Base-by-base conservation (phyloP, 345 rosid genomes). In the Noccaea caerulescens region DNA sequence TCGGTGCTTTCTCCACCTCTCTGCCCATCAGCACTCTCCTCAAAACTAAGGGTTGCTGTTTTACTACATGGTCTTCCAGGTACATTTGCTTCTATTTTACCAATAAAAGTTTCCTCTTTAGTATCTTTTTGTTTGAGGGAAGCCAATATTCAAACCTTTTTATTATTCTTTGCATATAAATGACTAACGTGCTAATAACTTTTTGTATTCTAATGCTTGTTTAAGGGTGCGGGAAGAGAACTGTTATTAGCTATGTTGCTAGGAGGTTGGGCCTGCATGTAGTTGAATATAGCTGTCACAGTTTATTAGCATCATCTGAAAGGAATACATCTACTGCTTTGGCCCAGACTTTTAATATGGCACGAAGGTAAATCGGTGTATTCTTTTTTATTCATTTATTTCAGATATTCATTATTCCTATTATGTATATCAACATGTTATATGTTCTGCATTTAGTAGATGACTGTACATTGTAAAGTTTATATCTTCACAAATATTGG, bases 201-300 rank as follows among this genome's bases (percentile, higher is more conserved):
- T 62, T 20, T 12, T 62, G 16, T 39, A 46, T 68, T 20, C 41
- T 55, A 30, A 44, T 69, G 8, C 66, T 59, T 67, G 56, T 51
- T 44, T 67, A 80, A 94, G 99, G 99, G 45, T 88, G 90, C 63
- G 96, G 99, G 68, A 94, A 91, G 89, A 88, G 84, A 82, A 89
- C 96, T 25, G 89, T 88, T 77, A 82, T 94, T 78, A 86, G 83
- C 79, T 80, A 87, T 75, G 82, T 94, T 73, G 88, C 96, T 68
- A 78, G 76, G 57, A 80, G 88, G 42, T 65, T 91, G 82, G 97
- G 97, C 50, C 72, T 91, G 71, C 97, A 91, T 84, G 90, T 91
- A 20, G 93, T 94, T 72, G 99, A 94, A 78, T 82, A 83, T 79
- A 94, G 95, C 80, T 94, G 99, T 75, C 94, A 91, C 74, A 84